A percentile compares a stretch with the other conserved stretches of the same genome.
phyloP scores from a whole-genome alignment of 208 protist genomes.

The Novymonas esmeraldas region DNA sequence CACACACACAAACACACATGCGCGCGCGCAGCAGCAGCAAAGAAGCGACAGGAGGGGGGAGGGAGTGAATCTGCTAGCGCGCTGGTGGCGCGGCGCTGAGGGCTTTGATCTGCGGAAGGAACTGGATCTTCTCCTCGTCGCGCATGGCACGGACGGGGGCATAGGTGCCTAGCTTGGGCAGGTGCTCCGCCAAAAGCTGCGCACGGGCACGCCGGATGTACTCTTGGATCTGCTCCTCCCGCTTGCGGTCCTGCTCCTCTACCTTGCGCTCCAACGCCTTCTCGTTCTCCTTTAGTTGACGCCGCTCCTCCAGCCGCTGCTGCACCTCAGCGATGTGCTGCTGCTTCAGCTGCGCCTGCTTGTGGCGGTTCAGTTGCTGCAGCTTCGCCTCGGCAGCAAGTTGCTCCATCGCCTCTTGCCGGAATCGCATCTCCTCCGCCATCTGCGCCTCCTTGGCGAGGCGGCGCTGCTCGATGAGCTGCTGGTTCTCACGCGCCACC shows the following conservation, averaged over 20 bases:
- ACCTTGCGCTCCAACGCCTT: constrained; percentile 57
- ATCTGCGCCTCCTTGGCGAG: constrained; percentile 58
- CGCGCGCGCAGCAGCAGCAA: no score
- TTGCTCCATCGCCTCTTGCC: constrained; percentile 81
- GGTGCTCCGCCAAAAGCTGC: constrained; percentile 73
- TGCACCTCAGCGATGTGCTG: constrained; percentile 86
- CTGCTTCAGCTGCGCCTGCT: constrained; percentile 69
- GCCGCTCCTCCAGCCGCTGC: constrained; percentile 73
- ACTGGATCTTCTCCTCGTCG: constrained; percentile 61
- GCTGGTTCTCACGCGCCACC: constrained; percentile 70
- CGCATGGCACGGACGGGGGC: constrained; percentile 64
- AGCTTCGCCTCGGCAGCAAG: constrained; percentile 78
- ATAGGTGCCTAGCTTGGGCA: constrained; percentile 71
- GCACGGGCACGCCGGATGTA: constrained; percentile 85
- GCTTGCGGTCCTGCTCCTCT: constrained; percentile 50
- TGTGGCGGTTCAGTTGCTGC: constrained; percentile 70
- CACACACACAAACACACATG: not conserved
- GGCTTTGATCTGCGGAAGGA: constrained; percentile 23
- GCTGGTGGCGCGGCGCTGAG: not conserved
- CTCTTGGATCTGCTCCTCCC: constrained; percentile 74
- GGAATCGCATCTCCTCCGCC: constrained; percentile 81
- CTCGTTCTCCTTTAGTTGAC: constrained; percentile 78
- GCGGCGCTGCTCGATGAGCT: constrained; percentile 71
- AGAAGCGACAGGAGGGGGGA: not conserved
- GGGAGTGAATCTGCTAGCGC: constrained; percentile 1